Base-by-base conservation (phyloP, 768 basidiomycete genomes). In the Termitomyces sp. region DNA sequence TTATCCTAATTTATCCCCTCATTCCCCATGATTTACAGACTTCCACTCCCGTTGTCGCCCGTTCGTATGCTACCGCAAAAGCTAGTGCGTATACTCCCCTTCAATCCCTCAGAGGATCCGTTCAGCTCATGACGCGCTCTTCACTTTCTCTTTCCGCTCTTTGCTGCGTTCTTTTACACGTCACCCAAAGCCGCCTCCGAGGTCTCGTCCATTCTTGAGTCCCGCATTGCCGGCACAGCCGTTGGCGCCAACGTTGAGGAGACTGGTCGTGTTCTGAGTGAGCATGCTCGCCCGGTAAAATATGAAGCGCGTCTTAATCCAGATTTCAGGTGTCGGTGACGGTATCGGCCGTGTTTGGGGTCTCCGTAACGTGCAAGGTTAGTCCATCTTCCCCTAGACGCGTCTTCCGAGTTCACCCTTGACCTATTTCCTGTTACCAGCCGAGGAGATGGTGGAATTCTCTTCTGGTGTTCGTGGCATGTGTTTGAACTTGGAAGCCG, bases 401-500 rank as follows among this genome's bases (percentile, higher is more conserved):
- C 57, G 25, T 49, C 17, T 41, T 17, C 32, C 44, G 28, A 40
- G 21, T 32, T 16, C n/a, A 30, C n/a, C 17, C 34, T 41, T 57
- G 57, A 53, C 63, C 58, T 54, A 56, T 45, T 50, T 55, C 62
- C 57, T 61, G 46, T 62, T 54, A 65, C 48, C 75, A 94, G 89
- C 89, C 78, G 97, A 99, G 79, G 97, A 99, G 86, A 99, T 99
- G 97, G 97, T 99, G 84, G 97, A 99, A 84, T 99, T 99, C 85
- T 93, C 96, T 49, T 98, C 97, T 51, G 97, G 97, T 77, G 87
- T 99, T 68, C 95, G 97, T 73, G 97, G 97, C 83, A 99, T 99
- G 97, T 98, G 95, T 77, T 78, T 99, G 76, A 99, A 99, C 90
- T 89, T 99, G 86, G 97, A 99, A 79, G 94, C 96, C 77, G 97